Base-by-base conservation (phyloP, 805 yeast species). In the Kluyveromyces aestuarii region DNA sequence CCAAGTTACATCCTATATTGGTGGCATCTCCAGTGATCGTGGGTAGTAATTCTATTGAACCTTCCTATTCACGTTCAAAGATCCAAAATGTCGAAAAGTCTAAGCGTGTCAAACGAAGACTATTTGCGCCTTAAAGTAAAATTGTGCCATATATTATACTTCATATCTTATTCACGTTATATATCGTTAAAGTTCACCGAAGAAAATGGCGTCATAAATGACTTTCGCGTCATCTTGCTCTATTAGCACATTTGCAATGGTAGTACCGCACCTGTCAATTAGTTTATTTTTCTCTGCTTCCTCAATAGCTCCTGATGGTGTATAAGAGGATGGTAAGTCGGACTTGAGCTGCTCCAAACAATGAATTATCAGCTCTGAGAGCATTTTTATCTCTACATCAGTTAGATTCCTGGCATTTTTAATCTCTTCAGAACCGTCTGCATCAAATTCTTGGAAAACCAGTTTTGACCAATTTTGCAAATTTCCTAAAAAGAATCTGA, bases 401-500 rank as follows among this genome's bases (percentile, higher is more conserved):
- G 73, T 51, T 44, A 66, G 63, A 41, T 62, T 63, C 36, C 55
- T 55, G 40, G 52, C 52, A 37, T 40, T 44, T 27, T 46, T 48
- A 9, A 38, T 37, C 14, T 51, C 56, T 14, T 30, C 41, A 17
- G 48, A 30, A 40, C 46, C 37, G 9, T 52, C 55, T 36, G 54
- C 51, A 16, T 52, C 51, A 25, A 53, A 52, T 8, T 59, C 61
- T 48, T 65, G 65, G 41, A 83, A 68, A 1, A 84, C 82, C 50
- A 78, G 74, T 44, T 71, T 72, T 14, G 80, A 72, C 99, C 99
- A 93, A 49, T 82, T 79, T 54, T 81, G 77, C 51, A 91, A 67
- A 64, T 93, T 93, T 0, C 96, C 96, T 37, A 91, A 71, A 48
- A 93, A 74, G 41, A 91, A 82, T 55, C 96, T 77, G 37, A 91